phyloP scores from a whole-genome alignment of 176 grass and related monocot species.

The Pharus latifolius region DNA sequence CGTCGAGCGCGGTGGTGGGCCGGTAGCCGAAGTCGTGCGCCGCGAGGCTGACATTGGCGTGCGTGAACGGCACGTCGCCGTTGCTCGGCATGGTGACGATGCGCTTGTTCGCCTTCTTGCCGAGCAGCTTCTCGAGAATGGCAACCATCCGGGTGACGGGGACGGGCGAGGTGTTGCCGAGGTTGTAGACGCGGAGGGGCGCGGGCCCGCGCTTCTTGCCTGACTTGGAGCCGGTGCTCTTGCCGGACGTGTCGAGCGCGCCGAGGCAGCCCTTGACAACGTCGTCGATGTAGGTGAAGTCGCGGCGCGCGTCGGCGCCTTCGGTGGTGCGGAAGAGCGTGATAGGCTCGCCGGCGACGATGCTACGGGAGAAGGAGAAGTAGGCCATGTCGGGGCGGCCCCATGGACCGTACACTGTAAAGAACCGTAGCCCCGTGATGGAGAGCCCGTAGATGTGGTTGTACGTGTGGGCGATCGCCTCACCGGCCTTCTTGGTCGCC shows the following conservation, averaged over 20 bases:
- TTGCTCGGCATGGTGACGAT: conserved; percentile 81
- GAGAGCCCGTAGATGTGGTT: conserved; percentile 98
- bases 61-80: conserved; percentile 92
- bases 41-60: conserved; percentile 91
- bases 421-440: conserved; percentile 92
- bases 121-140: conserved; percentile 72
- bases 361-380: conserved; percentile 74
- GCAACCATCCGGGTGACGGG: conserved; percentile 76
- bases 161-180: conserved; percentile 91
- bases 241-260: conserved; percentile 65
- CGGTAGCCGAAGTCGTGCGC: conserved; percentile 74
- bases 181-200: conserved; percentile 81
- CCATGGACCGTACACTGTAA: conserved; percentile 94
- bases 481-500: conserved; percentile 94
- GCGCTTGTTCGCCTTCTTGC: conserved; percentile 91
- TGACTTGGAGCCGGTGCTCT: conserved; percentile 56
- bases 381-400: conserved; percentile 99
- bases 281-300: conserved; percentile 98
- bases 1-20: conserved; percentile 70
- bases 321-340: conserved; percentile 59
- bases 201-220: conserved; percentile 58
- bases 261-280: conserved; percentile 86
- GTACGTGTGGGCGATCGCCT: conserved; percentile 87
- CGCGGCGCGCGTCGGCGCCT: conserved; percentile 57
- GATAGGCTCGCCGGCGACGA: conserved; percentile 73